phyloP scores from a whole-genome alignment of 331 rosid species.

The Acacia concinna region DNA sequence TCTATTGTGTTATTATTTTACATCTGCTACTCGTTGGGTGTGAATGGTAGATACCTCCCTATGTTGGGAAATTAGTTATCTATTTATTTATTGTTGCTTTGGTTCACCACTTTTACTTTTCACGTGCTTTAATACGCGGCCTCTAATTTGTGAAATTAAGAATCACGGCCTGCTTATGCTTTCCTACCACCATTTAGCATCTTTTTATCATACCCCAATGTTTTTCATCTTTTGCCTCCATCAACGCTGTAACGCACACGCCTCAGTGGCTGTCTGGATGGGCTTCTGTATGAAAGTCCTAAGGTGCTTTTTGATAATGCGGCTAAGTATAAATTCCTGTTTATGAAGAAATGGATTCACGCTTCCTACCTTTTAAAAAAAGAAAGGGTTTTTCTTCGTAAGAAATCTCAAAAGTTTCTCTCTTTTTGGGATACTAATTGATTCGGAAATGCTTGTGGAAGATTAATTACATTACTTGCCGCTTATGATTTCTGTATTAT shows the following conservation, averaged over 20 bases:
- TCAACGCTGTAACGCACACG: not conserved
- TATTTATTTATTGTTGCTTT: constrained; percentile 42
- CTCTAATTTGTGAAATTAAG: constrained; percentile 14
- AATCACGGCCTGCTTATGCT: constrained; percentile 5
- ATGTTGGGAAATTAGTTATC: constrained; percentile 41
- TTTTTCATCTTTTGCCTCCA: not conserved
- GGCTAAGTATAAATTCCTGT: not conserved
- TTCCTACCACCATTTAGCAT: not conserved
- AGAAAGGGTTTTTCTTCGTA: too few relatives aligned
- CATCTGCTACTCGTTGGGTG: constrained; percentile 53
- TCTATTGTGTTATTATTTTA: constrained; percentile 50
- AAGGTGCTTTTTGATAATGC: not conserved
- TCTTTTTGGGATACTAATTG: not conserved
- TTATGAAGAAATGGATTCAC: not conserved
- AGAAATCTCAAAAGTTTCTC: not conserved
- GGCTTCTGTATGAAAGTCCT: not conserved
- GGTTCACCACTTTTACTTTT: constrained; percentile 9
- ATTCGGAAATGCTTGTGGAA: not conserved
- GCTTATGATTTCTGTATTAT: not conserved
- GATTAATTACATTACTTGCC: not conserved
- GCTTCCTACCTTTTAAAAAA: not conserved
- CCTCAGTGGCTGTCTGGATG: not conserved
- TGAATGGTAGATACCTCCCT: constrained; percentile 57
- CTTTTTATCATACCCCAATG: not conserved
- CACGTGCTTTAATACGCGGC: constrained; percentile 1